Conservation (phyloP, 768 basidiomycete species). For the Phanerochaete sordida region DNA sequence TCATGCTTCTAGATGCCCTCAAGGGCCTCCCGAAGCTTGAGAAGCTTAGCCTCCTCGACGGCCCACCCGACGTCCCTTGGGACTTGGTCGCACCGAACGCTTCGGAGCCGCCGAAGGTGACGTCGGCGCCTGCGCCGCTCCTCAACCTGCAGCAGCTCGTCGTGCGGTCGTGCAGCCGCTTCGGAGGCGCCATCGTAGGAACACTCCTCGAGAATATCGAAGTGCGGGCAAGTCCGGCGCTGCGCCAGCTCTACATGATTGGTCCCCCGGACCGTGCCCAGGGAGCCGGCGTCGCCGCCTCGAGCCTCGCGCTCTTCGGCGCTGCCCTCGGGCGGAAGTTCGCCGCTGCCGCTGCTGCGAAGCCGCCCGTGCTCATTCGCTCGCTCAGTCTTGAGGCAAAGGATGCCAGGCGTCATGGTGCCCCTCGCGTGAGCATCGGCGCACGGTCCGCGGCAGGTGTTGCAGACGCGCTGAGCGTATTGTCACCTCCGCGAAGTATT, state of each 20-base stretch:
- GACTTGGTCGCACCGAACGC: not conserved
- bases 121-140: not conserved
- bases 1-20: not conserved
- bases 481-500: no score
- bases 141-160: not conserved
- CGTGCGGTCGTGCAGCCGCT: not conserved
- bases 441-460: not conserved
- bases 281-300: not conserved
- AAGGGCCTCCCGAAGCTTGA: not conserved
- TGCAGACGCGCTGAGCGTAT: no score
- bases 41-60: not conserved
- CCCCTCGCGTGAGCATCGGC: not conserved
- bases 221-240: not conserved
- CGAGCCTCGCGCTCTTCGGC: not conserved
- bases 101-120: not conserved
- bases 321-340: not conserved
- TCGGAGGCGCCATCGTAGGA: not conserved
- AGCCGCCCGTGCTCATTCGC: not conserved
- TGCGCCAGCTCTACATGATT: not conserved
- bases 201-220: not conserved
- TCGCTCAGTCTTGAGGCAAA: not conserved
- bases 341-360: not conserved
- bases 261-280: not conserved
- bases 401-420: not conserved
- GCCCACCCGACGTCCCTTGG: not conserved